Conservation (phyloP, 805 yeast species). For the Saturnispora bothae region DNA sequence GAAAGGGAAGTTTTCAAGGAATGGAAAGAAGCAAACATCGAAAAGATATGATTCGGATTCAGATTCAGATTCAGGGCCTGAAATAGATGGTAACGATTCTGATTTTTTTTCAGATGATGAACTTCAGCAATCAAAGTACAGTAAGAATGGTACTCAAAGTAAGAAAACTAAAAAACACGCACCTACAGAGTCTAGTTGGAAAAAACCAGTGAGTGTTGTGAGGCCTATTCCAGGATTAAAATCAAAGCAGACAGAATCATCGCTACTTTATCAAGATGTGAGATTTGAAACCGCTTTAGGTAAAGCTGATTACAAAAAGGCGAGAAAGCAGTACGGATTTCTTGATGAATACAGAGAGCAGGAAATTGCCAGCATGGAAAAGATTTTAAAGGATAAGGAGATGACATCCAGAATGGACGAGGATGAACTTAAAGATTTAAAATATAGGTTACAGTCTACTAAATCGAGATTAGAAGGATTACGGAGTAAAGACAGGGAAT, state of each 20-base stretch:
- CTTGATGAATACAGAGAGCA: constrained; percentile 73
- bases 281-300: constrained; percentile 89
- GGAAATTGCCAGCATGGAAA: constrained; percentile 56
- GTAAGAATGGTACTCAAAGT: constrained; percentile 3
- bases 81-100: constrained; percentile 16
- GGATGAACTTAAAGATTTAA: constrained; percentile 41
- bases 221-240: constrained; percentile 65
- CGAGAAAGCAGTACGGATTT: constrained; percentile 73
- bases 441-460: constrained; percentile 49
- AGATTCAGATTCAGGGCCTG: constrained; percentile 17
- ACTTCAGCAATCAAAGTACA: not conserved
- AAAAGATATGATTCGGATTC: constrained; percentile 10
- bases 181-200: constrained; percentile 71
- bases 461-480: constrained; percentile 58
- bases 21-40: not conserved
- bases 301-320: constrained; percentile 45
- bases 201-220: constrained; percentile 55
- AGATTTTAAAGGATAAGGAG: constrained; percentile 45
- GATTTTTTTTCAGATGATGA: constrained; percentile 5
- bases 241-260: constrained; percentile 23
- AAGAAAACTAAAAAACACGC: constrained; percentile 54
- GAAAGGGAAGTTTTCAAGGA: not conserved
- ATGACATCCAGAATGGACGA: constrained; percentile 30
- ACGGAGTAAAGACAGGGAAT: constrained; percentile 66
- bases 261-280: constrained; percentile 45